phyloP scores from a whole-genome alignment of 2,329 filamentous ascomycete genomes.

The Coniochaeta ligniaria region DNA sequence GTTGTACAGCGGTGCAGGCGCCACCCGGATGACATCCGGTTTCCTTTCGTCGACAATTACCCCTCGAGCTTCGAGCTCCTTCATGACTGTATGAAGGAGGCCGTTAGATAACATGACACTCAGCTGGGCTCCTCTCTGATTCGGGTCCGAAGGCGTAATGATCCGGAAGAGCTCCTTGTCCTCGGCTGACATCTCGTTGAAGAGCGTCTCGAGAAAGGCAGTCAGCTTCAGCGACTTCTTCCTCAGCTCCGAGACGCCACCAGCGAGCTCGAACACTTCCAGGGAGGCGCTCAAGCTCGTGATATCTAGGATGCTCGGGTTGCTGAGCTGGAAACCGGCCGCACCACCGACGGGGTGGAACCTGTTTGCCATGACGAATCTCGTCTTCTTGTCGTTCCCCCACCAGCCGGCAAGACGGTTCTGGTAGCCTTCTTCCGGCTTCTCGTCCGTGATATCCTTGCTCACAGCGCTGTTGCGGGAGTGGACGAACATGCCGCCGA shows the following conservation, averaged over 20 bases:
- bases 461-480: slow-evolving; percentile 48
- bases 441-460: slow-evolving; percentile 20
- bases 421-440: slow-evolving; percentile 26
- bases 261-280: slow-evolving; percentile 62
- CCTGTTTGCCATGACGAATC: slow-evolving; percentile 71
- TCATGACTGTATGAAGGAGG: slow-evolving; percentile 55
- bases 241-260: slow-evolving; percentile 53
- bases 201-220: slow-evolving; percentile 57
- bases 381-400: slow-evolving; percentile 61
- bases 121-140: slow-evolving; percentile 64
- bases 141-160: slow-evolving; percentile 59
- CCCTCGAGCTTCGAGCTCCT: slow-evolving; percentile 50
- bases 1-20: slow-evolving; percentile 71
- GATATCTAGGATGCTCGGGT: slow-evolving; percentile 68
- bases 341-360: slow-evolving; percentile 68
- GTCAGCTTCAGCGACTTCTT: slow-evolving; percentile 61
- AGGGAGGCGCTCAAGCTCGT: slow-evolving; percentile 62
- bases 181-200: slow-evolving; percentile 31
- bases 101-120: slow-evolving; percentile 56
- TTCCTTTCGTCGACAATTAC: slow-evolving; percentile 69
- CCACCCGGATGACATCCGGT: slow-evolving; percentile 68
- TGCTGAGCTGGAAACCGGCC: slow-evolving; percentile 69
- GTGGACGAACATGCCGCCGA: slow-evolving; percentile 69
- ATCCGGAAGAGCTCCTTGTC: slow-evolving; percentile 38
- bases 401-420: slow-evolving; percentile 73